phyloP scores from a whole-genome alignment of 495 filamentous ascomycete species.

The Clohesyomyces aquaticus region DNA sequence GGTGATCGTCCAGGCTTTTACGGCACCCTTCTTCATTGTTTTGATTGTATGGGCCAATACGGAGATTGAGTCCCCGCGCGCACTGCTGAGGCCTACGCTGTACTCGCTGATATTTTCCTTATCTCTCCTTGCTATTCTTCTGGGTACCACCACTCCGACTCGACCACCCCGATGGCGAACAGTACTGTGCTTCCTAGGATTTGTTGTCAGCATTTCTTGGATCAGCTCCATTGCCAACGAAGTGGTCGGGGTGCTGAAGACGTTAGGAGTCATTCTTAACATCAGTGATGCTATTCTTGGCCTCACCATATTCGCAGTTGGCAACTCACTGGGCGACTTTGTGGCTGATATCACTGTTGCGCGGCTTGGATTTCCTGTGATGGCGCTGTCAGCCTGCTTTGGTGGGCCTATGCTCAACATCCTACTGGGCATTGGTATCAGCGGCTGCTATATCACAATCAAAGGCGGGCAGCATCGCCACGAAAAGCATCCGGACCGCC shows the following conservation, averaged over 20 bases:
- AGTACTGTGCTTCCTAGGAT: constrained; percentile 85
- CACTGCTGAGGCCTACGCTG: constrained; percentile 66
- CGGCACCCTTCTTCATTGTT: constrained; percentile 81
- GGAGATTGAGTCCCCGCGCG: constrained; percentile 53
- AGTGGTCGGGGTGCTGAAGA: constrained; percentile 93
- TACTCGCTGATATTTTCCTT: constrained; percentile 73
- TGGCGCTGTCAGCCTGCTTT: constrained; percentile 95
- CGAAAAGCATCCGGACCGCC: constrained; percentile 61
- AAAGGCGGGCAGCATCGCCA: constrained; percentile 58
- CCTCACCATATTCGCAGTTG: constrained; percentile 94
- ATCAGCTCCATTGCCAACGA: constrained; percentile 95
- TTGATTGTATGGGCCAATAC: constrained; percentile 76
- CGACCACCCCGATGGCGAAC: constrained; percentile 68
- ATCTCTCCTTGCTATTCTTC: constrained; percentile 64
- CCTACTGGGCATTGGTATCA: constrained; percentile 86
- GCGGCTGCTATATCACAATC: constrained; percentile 82
- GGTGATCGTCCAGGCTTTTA: constrained; percentile 79
- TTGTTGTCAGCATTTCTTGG: constrained; percentile 89
- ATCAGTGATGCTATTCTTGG: constrained; percentile 97
- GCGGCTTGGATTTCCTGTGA: constrained; percentile 89
- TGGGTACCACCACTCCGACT: constrained; percentile 60
- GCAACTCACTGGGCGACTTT: constrained; percentile 91
- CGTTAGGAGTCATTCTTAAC: constrained; percentile 85
- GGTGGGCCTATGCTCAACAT: constrained; percentile 99
- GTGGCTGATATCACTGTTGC: constrained; percentile 96